phyloP scores from a whole-genome alignment of 345 rosid genomes.

The Rhizophora apiculata region DNA sequence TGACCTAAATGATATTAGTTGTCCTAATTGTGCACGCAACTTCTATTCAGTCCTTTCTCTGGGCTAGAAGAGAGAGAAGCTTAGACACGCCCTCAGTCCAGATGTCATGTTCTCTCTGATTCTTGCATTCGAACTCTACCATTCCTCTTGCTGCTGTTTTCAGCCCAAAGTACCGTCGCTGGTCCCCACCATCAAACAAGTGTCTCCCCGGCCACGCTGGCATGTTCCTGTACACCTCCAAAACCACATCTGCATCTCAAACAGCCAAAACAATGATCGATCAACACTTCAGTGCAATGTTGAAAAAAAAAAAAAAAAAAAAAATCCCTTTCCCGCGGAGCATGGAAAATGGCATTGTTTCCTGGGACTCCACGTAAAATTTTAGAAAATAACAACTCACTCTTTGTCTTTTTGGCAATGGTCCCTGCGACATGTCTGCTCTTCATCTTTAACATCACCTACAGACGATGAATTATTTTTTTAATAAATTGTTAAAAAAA shows the following conservation, averaged over 20 bases:
- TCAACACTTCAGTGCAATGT: not conserved
- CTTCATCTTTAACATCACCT: conserved; percentile 87
- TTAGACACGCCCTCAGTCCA: conserved; percentile 79
- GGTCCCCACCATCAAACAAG: conserved; percentile 56
- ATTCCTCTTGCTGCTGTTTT: conserved; percentile 63
- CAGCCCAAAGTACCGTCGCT: conserved; percentile 73
- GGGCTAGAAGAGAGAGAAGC: conserved; percentile 56
- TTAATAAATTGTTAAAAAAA: not conserved
- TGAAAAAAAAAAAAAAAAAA: not conserved
- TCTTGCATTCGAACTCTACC: conserved; percentile 83
- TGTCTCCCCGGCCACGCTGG: conserved; percentile 94
- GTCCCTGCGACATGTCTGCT: conserved; percentile 84
- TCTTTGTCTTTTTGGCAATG: conserved; percentile 82
- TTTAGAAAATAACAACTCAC: conserved; percentile 35
- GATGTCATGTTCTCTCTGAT: conserved; percentile 61
- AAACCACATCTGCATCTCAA: conserved; percentile 52
- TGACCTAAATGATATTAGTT: not conserved
- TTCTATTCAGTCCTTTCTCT: conserved; percentile 34
- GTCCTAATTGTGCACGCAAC: not conserved
- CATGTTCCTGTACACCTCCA: conserved; percentile 69
- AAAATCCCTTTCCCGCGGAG: not conserved
- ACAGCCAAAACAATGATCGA: no score
- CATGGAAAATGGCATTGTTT: no score
- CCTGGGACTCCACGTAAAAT: not conserved
- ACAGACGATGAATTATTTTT: not conserved